Conservation (phyloP, 352 stramenopile species). For the Hyaloperonospora arabidopsidis region DNA sequence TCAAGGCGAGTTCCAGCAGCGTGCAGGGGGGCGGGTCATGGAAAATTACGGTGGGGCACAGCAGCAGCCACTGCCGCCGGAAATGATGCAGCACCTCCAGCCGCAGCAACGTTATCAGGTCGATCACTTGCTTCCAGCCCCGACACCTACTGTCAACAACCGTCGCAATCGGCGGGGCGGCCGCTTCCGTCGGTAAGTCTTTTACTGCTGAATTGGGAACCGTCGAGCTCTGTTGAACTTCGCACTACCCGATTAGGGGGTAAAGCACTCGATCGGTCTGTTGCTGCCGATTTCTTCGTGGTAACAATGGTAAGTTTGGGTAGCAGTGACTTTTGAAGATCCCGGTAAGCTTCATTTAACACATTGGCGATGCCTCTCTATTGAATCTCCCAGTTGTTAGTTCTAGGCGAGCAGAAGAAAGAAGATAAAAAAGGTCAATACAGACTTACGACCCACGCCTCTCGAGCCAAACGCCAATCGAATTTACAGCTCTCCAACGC, state of each 20-base stretch:
- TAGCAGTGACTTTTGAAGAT: not conserved
- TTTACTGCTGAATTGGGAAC: not conserved
- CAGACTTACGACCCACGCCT: constrained; percentile 5
- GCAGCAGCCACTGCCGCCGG: constrained; percentile 20
- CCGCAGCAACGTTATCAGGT: constrained; percentile 19
- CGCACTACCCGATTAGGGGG: not conserved
- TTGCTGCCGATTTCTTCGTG: constrained; percentile 7
- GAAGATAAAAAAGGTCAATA: constrained; percentile 4
- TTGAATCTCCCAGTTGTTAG: no score
- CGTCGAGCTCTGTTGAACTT: constrained; percentile 1
- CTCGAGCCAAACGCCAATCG: no score
- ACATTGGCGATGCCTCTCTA: not conserved
- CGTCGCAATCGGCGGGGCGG: constrained; percentile 32
- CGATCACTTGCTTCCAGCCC: constrained; percentile 27
- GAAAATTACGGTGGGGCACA: constrained; percentile 20
- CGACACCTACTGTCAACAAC: constrained; percentile 18
- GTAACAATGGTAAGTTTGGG: not conserved
- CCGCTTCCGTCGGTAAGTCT: constrained; percentile 25
- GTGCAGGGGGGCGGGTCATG: constrained; percentile 18
- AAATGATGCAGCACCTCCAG: constrained; percentile 17
- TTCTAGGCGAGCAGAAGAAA: not conserved
- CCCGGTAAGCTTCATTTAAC: constrained; percentile 1
- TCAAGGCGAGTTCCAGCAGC: constrained; percentile 31
- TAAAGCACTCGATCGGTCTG: not conserved
- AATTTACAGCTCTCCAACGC: constrained; percentile 36